Base-by-base conservation (phyloP, 1,139 yeast species). In the Diutina rugosa region DNA sequence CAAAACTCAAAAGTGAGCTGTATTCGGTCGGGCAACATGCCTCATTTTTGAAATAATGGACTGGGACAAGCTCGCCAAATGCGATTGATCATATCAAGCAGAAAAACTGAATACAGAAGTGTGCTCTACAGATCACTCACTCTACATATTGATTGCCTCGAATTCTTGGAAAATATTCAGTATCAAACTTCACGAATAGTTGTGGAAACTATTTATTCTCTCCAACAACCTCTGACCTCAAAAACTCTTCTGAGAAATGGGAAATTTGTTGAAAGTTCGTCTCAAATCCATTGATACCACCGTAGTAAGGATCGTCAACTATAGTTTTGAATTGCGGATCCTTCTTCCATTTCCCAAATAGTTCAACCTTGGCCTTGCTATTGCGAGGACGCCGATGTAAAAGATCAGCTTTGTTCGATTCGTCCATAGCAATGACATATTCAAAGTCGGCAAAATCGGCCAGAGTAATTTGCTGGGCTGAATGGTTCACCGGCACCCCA, bases 231-330 rank as follows among this genome's bases (percentile, higher is more conserved):
- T 83, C 89, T 56, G 66, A 73, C 60, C 76, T 72, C 57, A 87
- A 67, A 61, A 87, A 84, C 60, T 82, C 81, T 61, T 84, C 81
- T 58, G 86, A 81, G 65, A 91, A 91, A 64, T 87, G 91, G 16
- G 72, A 65, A 57, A 90, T 76, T 66, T 91, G 98, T 58, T 78
- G 65, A 66, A 84, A 90, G 68, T 88, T 90, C 59, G 74, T 77
- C 67, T 88, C 95, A 66, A 91, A 91, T 2, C 97, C 96, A 61
- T 81, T 78, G 38, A 72, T 72, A 0, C 95, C 96, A 3, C 97
- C 97, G 63, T 90, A 91, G 70, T 91, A 91, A 0, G 98, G 98
- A 68, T 91, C 97, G 56, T 82, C 87, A 6, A 91, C 93, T 46
- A 87, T 79, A 55, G 69, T 73, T 30, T 76, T 76, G 61, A 77